phyloP scores from a whole-genome alignment of 116 monocot species.

The Papilionanthe hybrid region DNA sequence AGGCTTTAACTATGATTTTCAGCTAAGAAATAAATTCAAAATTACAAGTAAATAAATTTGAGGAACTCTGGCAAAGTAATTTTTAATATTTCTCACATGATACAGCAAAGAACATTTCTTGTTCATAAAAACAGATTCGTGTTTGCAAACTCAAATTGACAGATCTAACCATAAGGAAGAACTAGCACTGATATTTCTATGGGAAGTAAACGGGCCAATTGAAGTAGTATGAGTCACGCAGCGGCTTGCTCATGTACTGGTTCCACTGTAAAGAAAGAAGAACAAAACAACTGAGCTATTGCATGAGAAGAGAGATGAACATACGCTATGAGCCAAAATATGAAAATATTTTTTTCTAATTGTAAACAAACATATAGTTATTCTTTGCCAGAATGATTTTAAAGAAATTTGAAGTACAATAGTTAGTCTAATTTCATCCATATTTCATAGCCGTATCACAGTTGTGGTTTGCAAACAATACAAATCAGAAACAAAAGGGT shows the following conservation, averaged over 20 bases:
- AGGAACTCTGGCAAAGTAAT: not conserved
- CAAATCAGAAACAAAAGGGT: too few relatives aligned
- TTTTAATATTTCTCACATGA: not conserved
- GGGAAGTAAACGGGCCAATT: constrained; percentile 78
- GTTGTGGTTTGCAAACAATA: too few relatives aligned
- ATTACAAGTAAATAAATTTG: not conserved
- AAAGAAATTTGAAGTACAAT: not conserved
- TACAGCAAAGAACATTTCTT: not conserved
- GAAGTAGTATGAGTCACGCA: constrained; percentile 65
- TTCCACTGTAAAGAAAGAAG: constrained; percentile 59
- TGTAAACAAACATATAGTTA: not conserved
- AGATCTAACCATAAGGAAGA: not conserved
- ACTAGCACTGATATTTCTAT: constrained; percentile 18
- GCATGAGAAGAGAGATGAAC: not conserved
- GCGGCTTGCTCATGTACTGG: constrained; percentile 40
- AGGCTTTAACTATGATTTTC: not conserved
- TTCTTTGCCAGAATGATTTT: not conserved
- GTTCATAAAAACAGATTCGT: not conserved
- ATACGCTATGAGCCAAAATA: not conserved
- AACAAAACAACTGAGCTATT: not conserved
- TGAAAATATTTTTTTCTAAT: not conserved
- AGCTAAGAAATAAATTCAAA: not conserved
- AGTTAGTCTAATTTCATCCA: too few relatives aligned
- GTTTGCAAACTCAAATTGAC: not conserved
- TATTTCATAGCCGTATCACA: too few relatives aligned